Evolutionary conservation across 768 basidiomycete genomes (phyloP).

Genomic region (Suillus subaureus): DNA sequence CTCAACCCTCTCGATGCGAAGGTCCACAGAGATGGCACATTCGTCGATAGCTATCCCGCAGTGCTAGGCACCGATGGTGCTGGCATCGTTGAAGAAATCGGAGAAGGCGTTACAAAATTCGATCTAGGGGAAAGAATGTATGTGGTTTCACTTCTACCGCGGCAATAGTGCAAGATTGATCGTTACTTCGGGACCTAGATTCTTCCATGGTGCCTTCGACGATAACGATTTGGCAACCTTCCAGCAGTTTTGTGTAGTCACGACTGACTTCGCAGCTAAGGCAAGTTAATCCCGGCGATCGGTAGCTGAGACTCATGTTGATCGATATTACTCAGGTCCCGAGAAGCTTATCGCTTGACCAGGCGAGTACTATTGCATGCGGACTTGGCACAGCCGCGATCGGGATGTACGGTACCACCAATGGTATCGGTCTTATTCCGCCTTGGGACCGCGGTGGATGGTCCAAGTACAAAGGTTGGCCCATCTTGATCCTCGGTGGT

Average conservation of each 20-base stretch:
- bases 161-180: constrained; percentile 22
- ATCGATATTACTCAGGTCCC: constrained; percentile 42
- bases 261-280: constrained; percentile 44
- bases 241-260: constrained; percentile 47
- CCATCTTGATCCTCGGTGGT: constrained; percentile 52
- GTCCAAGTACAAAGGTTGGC: constrained; percentile 45
- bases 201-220: constrained; percentile 42
- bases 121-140: constrained; percentile 57
- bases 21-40: constrained; percentile 42
- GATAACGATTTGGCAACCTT: constrained; percentile 41
- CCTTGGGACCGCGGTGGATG: constrained; percentile 39
- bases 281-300: constrained; percentile 22
- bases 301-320: not conserved
- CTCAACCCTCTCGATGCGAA: constrained; percentile 60
- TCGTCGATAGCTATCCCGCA: constrained; percentile 45
- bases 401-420: constrained; percentile 47
- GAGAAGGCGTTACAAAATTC: constrained; percentile 51
- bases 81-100: constrained; percentile 53
- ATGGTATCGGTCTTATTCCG: constrained; percentile 43
- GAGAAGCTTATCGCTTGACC: constrained; percentile 45
- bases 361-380: constrained; percentile 50
- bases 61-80: constrained; percentile 53
- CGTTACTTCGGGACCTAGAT: constrained; percentile 30
- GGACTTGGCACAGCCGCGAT: constrained; percentile 51
- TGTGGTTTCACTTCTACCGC: constrained; percentile 21